phyloP scores from a whole-genome alignment of 2,329 filamentous ascomycete species.

The Claviceps africana region DNA sequence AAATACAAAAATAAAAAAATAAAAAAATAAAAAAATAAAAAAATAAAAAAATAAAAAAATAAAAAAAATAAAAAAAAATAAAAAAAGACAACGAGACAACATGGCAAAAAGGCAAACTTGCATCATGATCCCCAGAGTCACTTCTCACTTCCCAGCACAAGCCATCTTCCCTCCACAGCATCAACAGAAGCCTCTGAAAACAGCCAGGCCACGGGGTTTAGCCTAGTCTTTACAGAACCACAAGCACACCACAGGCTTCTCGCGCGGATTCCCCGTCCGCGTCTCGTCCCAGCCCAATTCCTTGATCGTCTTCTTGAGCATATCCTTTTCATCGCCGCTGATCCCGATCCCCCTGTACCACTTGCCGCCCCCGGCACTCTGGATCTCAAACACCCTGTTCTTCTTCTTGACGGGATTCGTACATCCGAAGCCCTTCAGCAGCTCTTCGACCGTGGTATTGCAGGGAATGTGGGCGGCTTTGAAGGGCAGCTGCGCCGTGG shows the following conservation, averaged over 20 bases:
- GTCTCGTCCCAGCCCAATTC: slow-evolving; percentile 45
- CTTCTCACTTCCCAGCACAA: not conserved
- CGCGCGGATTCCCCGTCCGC: slow-evolving; percentile 30
- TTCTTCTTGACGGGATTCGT: slow-evolving; percentile 33
- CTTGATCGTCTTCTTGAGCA: slow-evolving; percentile 34
- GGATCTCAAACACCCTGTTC: slow-evolving; percentile 44
- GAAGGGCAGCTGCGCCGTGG: slow-evolving; percentile 29
- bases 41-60: too few species aligned
- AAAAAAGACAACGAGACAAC: too few species aligned
- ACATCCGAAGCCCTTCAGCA: slow-evolving; percentile 46
- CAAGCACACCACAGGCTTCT: slow-evolving; percentile 44
- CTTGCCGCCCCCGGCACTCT: slow-evolving; percentile 37
- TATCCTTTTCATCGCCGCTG: slow-evolving; percentile 32
- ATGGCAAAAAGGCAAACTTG: too few species aligned
- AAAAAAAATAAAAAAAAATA: too few species aligned
- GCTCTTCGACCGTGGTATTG: slow-evolving; percentile 37
- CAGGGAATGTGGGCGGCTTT: slow-evolving; percentile 38
- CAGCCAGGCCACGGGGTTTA: too few species aligned
- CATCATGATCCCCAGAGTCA: too few species aligned
- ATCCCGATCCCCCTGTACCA: slow-evolving; percentile 46
- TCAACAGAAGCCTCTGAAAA: slow-evolving; percentile 6
- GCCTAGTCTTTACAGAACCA: slow-evolving; percentile 46
- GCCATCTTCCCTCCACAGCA: too few species aligned
- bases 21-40: too few species aligned
- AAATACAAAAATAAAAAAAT: too few species aligned